phyloP scores from a whole-genome alignment of 176 grass and related monocot species.

The Thalia dealbata region DNA sequence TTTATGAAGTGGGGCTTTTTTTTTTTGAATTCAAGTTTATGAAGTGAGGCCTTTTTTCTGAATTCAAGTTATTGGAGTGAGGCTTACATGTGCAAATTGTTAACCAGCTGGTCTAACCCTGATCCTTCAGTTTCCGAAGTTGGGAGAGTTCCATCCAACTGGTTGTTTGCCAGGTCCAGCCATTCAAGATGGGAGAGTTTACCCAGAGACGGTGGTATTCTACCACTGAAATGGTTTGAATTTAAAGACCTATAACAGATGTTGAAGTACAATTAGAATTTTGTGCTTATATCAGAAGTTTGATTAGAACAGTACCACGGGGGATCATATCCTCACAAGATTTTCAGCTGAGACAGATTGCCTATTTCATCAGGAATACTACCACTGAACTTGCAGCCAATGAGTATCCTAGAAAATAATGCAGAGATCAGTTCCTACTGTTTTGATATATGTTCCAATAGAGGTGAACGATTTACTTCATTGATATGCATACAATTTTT shows the following conservation, averaged over 20 bases:
- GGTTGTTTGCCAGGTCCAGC: constrained; percentile 78
- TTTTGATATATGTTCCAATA: no score
- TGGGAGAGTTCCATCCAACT: constrained; percentile 46
- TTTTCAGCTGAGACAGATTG: constrained; percentile 36
- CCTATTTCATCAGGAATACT: constrained; percentile 53
- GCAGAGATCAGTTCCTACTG: background rate
- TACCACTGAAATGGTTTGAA: constrained; percentile 60
- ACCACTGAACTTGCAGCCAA: constrained; percentile 51
- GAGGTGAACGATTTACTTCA: no score
- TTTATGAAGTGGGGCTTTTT: no score
- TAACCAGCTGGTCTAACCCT: constrained; percentile 66
- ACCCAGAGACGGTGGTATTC: constrained; percentile 66
- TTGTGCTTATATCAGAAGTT: no score
- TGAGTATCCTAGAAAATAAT: constrained; percentile 32
- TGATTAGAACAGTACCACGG: no score
- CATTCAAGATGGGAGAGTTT: constrained; percentile 65
- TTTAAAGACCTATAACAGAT: constrained; percentile 13
- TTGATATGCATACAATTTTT: constrained; percentile 28
- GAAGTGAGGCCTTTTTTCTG: no score
- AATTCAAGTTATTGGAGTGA: no score
- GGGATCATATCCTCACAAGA: constrained; percentile 31
- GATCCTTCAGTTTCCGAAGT: constrained; percentile 38
- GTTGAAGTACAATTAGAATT: background rate
- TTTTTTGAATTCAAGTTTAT: no score
- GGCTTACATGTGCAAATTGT: constrained; percentile 76